phyloP scores from a whole-genome alignment of 495 filamentous ascomycete species.

The Pseudomonodictys pantanalensis region DNA sequence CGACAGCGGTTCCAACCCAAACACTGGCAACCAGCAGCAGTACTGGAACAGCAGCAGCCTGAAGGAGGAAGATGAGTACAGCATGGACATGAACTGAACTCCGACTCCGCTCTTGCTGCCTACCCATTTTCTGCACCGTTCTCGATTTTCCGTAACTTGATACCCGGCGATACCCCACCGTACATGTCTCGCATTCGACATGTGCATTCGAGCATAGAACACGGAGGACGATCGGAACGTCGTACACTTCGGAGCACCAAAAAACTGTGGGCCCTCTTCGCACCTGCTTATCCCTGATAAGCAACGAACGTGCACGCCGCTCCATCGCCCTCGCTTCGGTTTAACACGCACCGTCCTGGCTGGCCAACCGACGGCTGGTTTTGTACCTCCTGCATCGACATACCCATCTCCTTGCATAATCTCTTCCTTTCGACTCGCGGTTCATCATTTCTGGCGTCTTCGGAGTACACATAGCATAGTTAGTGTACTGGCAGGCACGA shows the following conservation, averaged over 20 bases:
- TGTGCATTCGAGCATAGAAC: background rate
- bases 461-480: slow-evolving; percentile 7
- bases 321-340: background rate
- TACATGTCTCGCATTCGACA: background rate
- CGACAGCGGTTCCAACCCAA: slow-evolving; percentile 37
- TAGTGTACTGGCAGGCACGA: background rate
- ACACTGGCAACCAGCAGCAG: slow-evolving; percentile 17
- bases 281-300: background rate
- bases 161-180: slow-evolving; percentile 24
- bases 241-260: no score
- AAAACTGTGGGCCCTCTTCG: background rate
- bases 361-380: slow-evolving; percentile 25
- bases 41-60: slow-evolving; percentile 31
- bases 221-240: no score
- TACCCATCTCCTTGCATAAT: slow-evolving; percentile 29
- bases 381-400: slow-evolving; percentile 19
- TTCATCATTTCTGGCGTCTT: slow-evolving; percentile 19
- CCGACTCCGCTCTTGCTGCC: background rate
- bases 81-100: slow-evolving; percentile 34
- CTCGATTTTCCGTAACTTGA: slow-evolving; percentile 11
- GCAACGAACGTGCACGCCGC: no score
- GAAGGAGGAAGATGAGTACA: slow-evolving; percentile 38
- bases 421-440: background rate
- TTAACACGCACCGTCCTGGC: slow-evolving; percentile 21
- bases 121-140: background rate